These are phyloP conservation scores for Fomes fomentarius DNA, from an alignment of 1,284 basidiomycete genomes.

Conservation along the genomic window DNA sequence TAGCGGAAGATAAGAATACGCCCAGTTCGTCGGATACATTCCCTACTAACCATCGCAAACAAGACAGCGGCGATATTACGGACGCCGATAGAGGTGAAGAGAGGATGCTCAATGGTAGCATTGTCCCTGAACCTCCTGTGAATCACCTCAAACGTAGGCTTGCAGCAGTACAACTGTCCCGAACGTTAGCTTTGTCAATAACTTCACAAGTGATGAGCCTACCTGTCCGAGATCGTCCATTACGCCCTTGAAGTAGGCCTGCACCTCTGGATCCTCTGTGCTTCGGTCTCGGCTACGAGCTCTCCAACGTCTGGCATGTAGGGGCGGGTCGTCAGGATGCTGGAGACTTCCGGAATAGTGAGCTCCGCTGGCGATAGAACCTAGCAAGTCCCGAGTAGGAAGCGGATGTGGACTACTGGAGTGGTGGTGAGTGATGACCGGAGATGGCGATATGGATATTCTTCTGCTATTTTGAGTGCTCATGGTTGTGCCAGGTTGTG, in stretches of 20 bases:
- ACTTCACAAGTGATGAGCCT: constrained; percentile 11
- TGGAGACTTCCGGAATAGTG: constrained; percentile 52
- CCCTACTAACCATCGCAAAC: constrained; percentile 57
- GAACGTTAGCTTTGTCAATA: not conserved
- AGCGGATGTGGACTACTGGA: constrained; percentile 37
- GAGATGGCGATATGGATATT: constrained; percentile 8
- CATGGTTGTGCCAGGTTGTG: no score
- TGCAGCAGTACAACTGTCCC: constrained; percentile 53
- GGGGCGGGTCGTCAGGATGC: constrained; percentile 1
- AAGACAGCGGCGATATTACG: constrained; percentile 49
- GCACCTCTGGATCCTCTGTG: constrained; percentile 20
- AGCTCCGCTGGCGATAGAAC: constrained; percentile 58
- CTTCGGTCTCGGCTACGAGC: constrained; percentile 22
- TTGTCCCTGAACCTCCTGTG: constrained; percentile 59
- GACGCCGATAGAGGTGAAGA: constrained; percentile 53
- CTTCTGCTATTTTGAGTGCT: not conserved
- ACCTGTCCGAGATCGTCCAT: constrained; percentile 58
- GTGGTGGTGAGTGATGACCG: constrained; percentile 41
- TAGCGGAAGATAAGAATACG: constrained; percentile 27
- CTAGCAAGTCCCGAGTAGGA: constrained; percentile 53
- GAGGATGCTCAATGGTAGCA: constrained; percentile 66
- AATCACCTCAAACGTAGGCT: constrained; percentile 59
- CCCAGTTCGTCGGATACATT: not conserved
- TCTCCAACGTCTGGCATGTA: constrained; percentile 21
- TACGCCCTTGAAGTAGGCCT: constrained; percentile 26